Conservation (phyloP, 257 asterid species). For the Echites panduratus region DNA sequence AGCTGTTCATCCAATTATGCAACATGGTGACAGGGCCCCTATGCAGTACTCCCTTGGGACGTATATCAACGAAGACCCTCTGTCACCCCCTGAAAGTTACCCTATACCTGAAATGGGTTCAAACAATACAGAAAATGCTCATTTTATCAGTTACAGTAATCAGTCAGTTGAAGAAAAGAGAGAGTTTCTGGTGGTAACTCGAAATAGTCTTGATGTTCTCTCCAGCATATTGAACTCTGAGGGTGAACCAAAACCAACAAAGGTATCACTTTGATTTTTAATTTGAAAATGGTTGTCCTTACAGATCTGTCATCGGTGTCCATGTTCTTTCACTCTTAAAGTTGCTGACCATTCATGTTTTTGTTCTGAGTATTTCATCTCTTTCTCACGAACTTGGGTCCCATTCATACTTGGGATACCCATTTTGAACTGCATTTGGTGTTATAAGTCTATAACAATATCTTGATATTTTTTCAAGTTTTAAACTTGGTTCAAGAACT, state of each 20-base stretch:
- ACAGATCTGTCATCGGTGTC: not conserved
- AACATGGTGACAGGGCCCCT: conserved; percentile 29
- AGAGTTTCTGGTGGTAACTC: conserved; percentile 62
- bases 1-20: conserved; percentile 36
- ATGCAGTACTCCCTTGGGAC: conserved; percentile 48
- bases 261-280: conserved; percentile 35
- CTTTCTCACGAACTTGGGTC: not conserved
- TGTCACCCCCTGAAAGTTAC: conserved; percentile 53
- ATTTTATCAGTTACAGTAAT: conserved; percentile 33
- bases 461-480: not conserved
- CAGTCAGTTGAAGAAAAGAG: conserved; percentile 62
- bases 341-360: not conserved
- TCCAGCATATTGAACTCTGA: conserved; percentile 77
- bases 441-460: not conserved
- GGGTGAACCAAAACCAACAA: conserved; percentile 51
- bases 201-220: conserved; percentile 73
- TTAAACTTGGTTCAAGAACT: not conserved
- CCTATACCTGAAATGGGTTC: conserved; percentile 48
- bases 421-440: not conserved
- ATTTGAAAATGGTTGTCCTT: not conserved
- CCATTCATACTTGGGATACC: not conserved
- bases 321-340: not conserved
- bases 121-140: conserved; percentile 31
- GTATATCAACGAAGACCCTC: conserved; percentile 44
- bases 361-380: not conserved